Evolutionary conservation across 2,329 filamentous ascomycete species (phyloP), one percentile per base, ranked within the genome.

Genomic region (Fusarium torreyae): DNA sequence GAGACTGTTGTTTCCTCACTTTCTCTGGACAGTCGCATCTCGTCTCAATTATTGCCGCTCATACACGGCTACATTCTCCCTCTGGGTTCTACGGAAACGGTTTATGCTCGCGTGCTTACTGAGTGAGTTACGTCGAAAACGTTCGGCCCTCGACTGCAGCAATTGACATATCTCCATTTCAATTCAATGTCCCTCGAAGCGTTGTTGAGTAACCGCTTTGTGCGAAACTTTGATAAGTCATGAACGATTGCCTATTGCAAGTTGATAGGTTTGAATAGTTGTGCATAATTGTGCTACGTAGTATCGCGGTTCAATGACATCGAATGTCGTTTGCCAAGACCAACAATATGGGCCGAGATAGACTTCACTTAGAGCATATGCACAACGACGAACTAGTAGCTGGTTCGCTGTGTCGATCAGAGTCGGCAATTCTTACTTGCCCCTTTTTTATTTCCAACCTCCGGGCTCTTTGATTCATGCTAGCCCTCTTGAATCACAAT

Each of bases 381-480:
- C 58, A 69, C 45, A 55, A 56, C 52, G 48, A 42, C 52, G 22
- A 61, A 64, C 61, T 28, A 28, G 33, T 72, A 61, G 44, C 54
- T 44, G 39, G 56, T 66, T 66, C 57, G 51, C 31, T 18, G 44
- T 67, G 65, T 69, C 68, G 67, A 73, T 74, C 71, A 57, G 61
- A 63, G 51, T 52, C 48, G 67, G 64, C 53, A 72, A 68, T 68
- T 57, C 54, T 51, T 49, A 34, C 28, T 44, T 66, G 50, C 61
- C 68, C 68, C 60, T 57, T 63, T 71, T 36, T 39, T 22, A 46
- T 44, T 56, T 51, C 43, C 38, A 68, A 48, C 48, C 38, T 50
- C 38, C 40, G 14, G 48, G 42, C 49, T 44, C 18, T 59, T 49
- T 46, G 60, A 59, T 65, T 65, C 60, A 59, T 65, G 53, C 22